Evolutionary conservation across 2,329 filamentous ascomycete genomes (phyloP).

Genomic region (Alternaria rosae): DNA sequence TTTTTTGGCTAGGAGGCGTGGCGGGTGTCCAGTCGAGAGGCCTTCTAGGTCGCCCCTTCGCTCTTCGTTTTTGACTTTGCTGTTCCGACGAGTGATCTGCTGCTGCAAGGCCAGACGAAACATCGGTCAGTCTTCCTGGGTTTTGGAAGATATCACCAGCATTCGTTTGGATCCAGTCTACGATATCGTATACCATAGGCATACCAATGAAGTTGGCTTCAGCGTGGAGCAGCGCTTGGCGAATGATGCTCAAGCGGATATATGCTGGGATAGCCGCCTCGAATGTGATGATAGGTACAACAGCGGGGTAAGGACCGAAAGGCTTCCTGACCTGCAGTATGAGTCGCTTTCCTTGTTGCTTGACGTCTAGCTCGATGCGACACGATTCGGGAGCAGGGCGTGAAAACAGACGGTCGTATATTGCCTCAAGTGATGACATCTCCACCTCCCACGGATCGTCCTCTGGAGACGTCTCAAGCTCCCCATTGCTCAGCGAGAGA

Average conservation of each 20-base stretch:
- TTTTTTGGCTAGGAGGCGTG: conserved; percentile 63
- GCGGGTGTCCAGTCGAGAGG: conserved; percentile 71
- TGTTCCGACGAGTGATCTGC: conserved; percentile 43
- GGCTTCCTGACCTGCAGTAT: conserved; percentile 74
- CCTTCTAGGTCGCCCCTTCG: conserved; percentile 48
- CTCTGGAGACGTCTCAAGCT: conserved; percentile 52
- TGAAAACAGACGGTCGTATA: conserved; percentile 72
- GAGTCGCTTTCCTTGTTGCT: conserved; percentile 55
- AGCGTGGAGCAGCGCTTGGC: conserved; percentile 76
- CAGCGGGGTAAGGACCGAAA: conserved; percentile 71
- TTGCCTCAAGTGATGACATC: conserved; percentile 80
- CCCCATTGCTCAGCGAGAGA: conserved; percentile 48
- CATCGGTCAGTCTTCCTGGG: conserved; percentile 83
- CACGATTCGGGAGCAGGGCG: conserved; percentile 69
- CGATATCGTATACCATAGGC: conserved; percentile 87
- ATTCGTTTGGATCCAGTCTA: conserved; percentile 90
- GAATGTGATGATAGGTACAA: conserved; percentile 73
- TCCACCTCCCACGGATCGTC: conserved; percentile 83
- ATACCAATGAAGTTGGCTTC: conserved; percentile 76
- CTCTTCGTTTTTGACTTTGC: conserved; percentile 21
- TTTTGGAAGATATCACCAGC: conserved; percentile 82
- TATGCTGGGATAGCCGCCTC: conserved; percentile 80
- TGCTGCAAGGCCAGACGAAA: conserved; percentile 76
- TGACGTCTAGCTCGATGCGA: conserved; percentile 70
- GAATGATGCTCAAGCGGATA: conserved; percentile 87